Evolutionary conservation across 2,329 filamentous ascomycete species (phyloP).

Genomic region (Penicillium occitanis): DNA sequence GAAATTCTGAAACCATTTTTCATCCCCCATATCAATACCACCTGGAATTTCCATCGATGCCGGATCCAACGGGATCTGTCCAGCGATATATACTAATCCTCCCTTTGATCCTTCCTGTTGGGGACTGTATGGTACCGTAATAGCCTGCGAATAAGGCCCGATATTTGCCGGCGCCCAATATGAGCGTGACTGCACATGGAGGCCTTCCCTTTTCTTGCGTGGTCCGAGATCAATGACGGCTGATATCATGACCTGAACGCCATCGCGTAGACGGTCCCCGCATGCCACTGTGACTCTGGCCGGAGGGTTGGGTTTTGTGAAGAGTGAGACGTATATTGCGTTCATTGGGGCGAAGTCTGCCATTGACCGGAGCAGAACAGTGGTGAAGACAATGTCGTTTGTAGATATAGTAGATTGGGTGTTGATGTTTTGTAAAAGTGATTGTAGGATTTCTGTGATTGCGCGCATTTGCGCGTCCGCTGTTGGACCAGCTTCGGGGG

Average conservation of each 20-base stretch:
- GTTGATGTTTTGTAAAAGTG: conserved; percentile 21
- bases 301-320: conserved; percentile 76
- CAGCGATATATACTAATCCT: conserved; percentile 67
- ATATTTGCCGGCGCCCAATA: conserved; percentile 99
- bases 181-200: conserved; percentile 89
- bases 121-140: conserved; percentile 53
- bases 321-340: conserved; percentile 70
- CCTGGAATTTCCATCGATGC: conserved; percentile 64
- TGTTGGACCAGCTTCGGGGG: conserved; percentile 39
- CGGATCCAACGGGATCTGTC: conserved; percentile 86
- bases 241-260: conserved; percentile 62
- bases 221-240: conserved; percentile 46
- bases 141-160: conserved; percentile 91
- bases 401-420: conserved; percentile 22
- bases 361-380: conserved; percentile 76
- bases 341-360: conserved; percentile 75
- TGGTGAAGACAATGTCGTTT: conserved; percentile 50
- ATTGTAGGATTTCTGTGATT: conserved; percentile 31
- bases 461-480: conserved; percentile 44
- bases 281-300: conserved; percentile 80
- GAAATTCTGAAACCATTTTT: conserved; percentile 42
- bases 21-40: conserved; percentile 25
- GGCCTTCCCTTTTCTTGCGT: conserved; percentile 46
- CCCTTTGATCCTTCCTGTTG: conserved; percentile 20
- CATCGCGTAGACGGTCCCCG: conserved; percentile 63